Evolutionary conservation across 768 basidiomycete species (phyloP).

Genomic region (Macrolepiota albuminosa): DNA sequence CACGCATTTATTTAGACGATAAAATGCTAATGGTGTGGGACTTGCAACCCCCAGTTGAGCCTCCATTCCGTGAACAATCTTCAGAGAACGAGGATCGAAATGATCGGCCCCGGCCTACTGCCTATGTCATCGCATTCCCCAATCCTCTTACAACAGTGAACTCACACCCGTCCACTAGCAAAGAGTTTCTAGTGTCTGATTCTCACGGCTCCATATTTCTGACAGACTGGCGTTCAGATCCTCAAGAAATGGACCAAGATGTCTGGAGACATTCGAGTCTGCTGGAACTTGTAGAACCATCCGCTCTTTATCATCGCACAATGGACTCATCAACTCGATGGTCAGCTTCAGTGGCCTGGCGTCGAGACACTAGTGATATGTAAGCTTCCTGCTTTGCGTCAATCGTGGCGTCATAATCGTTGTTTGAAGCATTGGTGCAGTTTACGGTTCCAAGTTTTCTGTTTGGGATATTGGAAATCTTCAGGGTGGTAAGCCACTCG

Average conservation of each 20-base stretch:
- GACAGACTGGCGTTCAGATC: slow-evolving; percentile 81
- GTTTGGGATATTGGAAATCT: slow-evolving; percentile 75
- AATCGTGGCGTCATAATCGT: background rate
- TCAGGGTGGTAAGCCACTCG: slow-evolving; percentile 67
- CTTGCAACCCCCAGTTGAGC: slow-evolving; percentile 52
- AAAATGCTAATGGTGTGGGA: slow-evolving; percentile 88
- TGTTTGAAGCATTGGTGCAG: slow-evolving; percentile 62
- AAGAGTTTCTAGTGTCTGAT: slow-evolving; percentile 78
- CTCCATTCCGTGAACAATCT: slow-evolving; percentile 33
- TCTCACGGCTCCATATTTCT: slow-evolving; percentile 68
- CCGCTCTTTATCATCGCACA: slow-evolving; percentile 49
- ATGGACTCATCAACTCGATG: slow-evolving; percentile 41
- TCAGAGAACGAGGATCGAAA: slow-evolving; percentile 22
- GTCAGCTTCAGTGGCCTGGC: slow-evolving; percentile 67
- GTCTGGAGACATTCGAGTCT: slow-evolving; percentile 60
- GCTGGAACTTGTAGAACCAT: slow-evolving; percentile 70
- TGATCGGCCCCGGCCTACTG: slow-evolving; percentile 64
- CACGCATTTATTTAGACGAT: slow-evolving; percentile 47
- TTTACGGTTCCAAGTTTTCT: slow-evolving; percentile 66
- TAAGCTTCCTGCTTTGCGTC: slow-evolving; percentile 27
- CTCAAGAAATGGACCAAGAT: slow-evolving; percentile 44
- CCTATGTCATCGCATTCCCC: slow-evolving; percentile 69
- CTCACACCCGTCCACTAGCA: slow-evolving; percentile 68
- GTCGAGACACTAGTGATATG: slow-evolving; percentile 67
- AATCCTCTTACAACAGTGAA: slow-evolving; percentile 66